Conservation (phyloP, 139 green algal genomes). For the Edaphochlamys debaryana region DNA sequence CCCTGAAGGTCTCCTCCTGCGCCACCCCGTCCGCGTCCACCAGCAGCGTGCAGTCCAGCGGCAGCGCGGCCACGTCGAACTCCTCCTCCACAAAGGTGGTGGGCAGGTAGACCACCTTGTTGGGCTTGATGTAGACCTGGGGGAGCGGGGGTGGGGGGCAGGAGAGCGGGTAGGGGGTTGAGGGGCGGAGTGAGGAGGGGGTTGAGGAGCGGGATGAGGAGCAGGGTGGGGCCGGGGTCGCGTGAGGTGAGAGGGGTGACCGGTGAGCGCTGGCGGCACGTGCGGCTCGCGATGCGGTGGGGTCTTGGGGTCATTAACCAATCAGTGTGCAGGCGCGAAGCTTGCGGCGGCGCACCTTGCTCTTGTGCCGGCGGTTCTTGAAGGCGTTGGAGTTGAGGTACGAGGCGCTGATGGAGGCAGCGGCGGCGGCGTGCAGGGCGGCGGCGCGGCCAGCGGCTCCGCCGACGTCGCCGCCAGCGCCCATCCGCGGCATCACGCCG, state of each 20-base stretch:
- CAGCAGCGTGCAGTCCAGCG: constrained; percentile 49
- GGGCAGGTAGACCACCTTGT: constrained; percentile 55
- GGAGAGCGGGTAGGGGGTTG: not conserved
- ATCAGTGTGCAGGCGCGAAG: no score
- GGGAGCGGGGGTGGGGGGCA: not conserved
- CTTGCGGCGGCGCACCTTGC: constrained; percentile 55
- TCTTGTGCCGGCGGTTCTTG: constrained; percentile 57
- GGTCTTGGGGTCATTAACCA: no score
- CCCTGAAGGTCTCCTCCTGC: constrained; percentile 1
- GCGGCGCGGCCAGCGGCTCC: not conserved
- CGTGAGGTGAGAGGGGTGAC: not conserved
- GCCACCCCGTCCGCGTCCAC: constrained; percentile 49
- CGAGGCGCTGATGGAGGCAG: not conserved
- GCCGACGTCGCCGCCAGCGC: no score
- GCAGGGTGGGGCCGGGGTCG: no score
- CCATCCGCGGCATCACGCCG: no score
- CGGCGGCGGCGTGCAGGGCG: no score
- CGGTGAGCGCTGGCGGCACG: no score
- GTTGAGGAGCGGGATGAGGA: not conserved
- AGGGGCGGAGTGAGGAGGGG: not conserved
- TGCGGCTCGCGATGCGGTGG: no score
- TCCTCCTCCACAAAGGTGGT: constrained; percentile 61
- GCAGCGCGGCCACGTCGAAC: constrained; percentile 43
- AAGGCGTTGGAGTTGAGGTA: constrained; percentile 35
- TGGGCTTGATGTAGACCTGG: constrained; percentile 44